These are phyloP conservation scores for Irpex rosettiformis DNA, from an alignment of 1,284 basidiomycete genomes.

Conservation along the genomic window DNA sequence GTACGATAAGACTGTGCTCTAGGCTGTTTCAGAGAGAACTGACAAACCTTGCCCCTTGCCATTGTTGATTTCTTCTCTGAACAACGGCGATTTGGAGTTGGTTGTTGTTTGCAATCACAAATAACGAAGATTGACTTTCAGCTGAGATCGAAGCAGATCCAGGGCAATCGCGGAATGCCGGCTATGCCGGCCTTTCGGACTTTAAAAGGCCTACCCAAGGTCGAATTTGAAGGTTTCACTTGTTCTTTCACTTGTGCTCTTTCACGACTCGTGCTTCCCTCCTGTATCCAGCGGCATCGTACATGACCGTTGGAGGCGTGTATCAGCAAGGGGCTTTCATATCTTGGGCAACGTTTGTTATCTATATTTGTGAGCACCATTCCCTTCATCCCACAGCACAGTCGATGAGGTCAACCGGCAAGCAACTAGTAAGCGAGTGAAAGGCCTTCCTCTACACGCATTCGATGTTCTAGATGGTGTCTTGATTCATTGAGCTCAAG, in stretches of 20 bases:
- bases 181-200: not conserved
- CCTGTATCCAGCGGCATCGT: not conserved
- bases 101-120: not conserved
- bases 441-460: not conserved
- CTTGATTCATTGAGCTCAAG: not conserved
- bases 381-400: not conserved
- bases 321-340: not conserved
- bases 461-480: not conserved
- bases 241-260: not conserved
- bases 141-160: not conserved
- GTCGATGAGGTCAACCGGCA: not conserved
- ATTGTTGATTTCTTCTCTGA: constrained; percentile 1
- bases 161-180: not conserved
- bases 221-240: not conserved
- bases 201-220: not conserved
- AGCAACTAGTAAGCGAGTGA: not conserved
- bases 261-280: too few species aligned
- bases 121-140: not conserved
- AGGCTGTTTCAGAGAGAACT: not conserved
- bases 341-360: not conserved
- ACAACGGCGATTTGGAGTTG: not conserved
- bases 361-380: not conserved
- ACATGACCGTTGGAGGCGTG: not conserved
- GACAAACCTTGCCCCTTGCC: constrained; percentile 16
- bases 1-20: not conserved